Conservation (phyloP, 2,329 filamentous ascomycete species). For the Blumeriella jaapii region DNA sequence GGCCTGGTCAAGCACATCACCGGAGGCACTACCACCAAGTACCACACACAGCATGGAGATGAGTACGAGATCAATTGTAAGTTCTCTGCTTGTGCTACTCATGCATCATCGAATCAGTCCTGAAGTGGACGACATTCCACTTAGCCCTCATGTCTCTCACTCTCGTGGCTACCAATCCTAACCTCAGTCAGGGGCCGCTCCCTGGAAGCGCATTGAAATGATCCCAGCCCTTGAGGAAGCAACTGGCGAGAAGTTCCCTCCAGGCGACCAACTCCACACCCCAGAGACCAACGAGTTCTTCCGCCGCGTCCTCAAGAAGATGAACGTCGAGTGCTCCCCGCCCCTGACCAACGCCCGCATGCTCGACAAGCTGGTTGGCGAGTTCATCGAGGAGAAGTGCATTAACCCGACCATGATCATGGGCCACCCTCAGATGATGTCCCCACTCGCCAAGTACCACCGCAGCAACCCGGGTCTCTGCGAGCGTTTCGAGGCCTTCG, state of each 20-base stretch:
- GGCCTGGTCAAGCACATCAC: conserved; percentile 81
- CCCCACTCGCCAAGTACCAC: conserved; percentile 91
- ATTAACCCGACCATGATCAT: conserved; percentile 88
- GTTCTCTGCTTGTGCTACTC: neutral
- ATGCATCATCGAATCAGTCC: no score
- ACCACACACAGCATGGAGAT: conserved; percentile 78
- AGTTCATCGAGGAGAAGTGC: conserved; percentile 90
- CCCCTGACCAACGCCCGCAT: conserved; percentile 91
- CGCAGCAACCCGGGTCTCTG: conserved; percentile 71
- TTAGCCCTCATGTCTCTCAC: no score
- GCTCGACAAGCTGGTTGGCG: conserved; percentile 87
- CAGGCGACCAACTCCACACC: conserved; percentile 81
- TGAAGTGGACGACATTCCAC: no score
- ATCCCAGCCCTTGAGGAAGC: conserved; percentile 84
- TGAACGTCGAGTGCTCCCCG: conserved; percentile 77
- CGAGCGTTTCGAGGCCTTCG: conserved; percentile 95
- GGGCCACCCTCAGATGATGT: conserved; percentile 84
- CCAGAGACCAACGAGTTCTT: conserved; percentile 80
- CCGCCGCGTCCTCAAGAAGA: conserved; percentile 72
- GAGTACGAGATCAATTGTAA: conserved; percentile 44
- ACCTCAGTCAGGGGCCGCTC: conserved; percentile 53
- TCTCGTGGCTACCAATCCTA: no score
- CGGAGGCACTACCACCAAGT: conserved; percentile 74
- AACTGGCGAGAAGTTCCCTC: conserved; percentile 81
- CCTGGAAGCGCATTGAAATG: conserved; percentile 93